A percentile compares a stretch with the other conserved stretches of the same genome.
phyloP scores from a whole-genome alignment of 768 basidiomycete genomes.

The Cystofilobasidium capitatum region DNA sequence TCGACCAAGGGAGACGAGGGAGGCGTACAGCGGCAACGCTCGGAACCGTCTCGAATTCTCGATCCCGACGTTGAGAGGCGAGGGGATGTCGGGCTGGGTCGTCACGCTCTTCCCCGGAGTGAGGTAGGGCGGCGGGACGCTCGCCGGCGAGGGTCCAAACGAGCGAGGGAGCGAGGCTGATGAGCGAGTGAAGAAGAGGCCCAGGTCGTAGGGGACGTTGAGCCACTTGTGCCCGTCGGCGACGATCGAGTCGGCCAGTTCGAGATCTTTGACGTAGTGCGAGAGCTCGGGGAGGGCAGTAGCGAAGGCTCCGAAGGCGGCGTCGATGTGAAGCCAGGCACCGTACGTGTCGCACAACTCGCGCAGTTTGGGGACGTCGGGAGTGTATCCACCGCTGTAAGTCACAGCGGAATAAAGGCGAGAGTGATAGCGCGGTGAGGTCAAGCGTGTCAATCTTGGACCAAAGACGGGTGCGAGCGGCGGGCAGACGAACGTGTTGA shows the following conservation, averaged over 20 bases:
- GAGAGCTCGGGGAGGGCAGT: slow-evolving; percentile 38
- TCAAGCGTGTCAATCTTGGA: no score
- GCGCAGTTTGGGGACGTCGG: slow-evolving; percentile 36
- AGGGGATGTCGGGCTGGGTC: slow-evolving; percentile 30
- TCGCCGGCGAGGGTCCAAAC: slow-evolving; percentile 39
- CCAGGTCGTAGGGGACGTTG: slow-evolving; percentile 43
- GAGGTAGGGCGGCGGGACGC: slow-evolving; percentile 41
- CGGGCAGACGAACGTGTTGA: slow-evolving; percentile 44
- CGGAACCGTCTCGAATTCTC: slow-evolving; percentile 45
- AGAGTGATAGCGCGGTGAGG: neutral
- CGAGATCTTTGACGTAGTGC: slow-evolving; percentile 36
- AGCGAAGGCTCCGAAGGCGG: slow-evolving; percentile 45
- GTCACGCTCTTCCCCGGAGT: slow-evolving; percentile 13
- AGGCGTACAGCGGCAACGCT: slow-evolving; percentile 42
- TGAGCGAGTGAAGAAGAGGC: slow-evolving; percentile 41
- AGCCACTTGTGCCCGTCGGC: slow-evolving; percentile 32
- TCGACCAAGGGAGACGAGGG: slow-evolving; percentile 40
- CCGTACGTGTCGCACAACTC: slow-evolving; percentile 39
- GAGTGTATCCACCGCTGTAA: slow-evolving; percentile 37
- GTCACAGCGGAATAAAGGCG: neutral
- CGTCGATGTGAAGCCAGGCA: slow-evolving; percentile 42
- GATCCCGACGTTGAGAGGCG: slow-evolving; percentile 41
- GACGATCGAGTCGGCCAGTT: slow-evolving; percentile 41
- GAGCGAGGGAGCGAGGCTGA: slow-evolving; percentile 33
- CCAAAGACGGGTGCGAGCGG: no score